Base-by-base conservation (phyloP, 192 early-diverging fungal species). In the Gamsiella multidivaricata region DNA sequence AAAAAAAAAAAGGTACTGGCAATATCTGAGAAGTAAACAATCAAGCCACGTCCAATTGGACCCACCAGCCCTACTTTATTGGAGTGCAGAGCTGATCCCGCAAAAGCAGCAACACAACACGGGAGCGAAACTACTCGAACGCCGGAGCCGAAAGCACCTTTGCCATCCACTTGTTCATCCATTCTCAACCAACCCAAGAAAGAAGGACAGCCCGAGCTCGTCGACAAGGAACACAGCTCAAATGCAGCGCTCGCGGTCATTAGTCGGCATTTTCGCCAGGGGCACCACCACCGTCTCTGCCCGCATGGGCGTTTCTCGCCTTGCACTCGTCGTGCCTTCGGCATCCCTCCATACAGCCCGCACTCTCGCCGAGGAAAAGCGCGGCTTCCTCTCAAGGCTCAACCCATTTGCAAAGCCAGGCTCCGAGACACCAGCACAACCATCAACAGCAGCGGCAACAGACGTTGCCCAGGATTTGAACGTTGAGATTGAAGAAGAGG, bases 371-470 rank as follows among this genome's bases (percentile, higher is more conserved):
- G 65, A 61, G 25, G 74, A 78, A n/a, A 66, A 78, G 55, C 67
- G 65, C 22, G 65, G 74, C 29, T 68, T 78, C 61, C 60, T 78
- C 15, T 78, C 74, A 33, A 54, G 74, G 28, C 65, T 78, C 37
- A 78, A 78, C 60, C 74, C 74, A 4, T 78, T 78, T 39, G 66
- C 74, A 36, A 78, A 69, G 32, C 47, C 74, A 3, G 43, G 50
- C 6, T 10, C 59, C 11, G 5, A 39, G 7, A 25, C 42, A 50
- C 20, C 33, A 34, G 20, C 56, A 29, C 28, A 28, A 49, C 46
- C 37, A 29, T 28, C 69, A 28, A n/a, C 52, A 10, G 51, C 33
- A 32, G 17, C 52, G 26, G 58, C 39, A 12, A 51, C 65, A 9
- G 39, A 61, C 20, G 42, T 43, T 37, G 43, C 50, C 12, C 46